These are phyloP conservation scores for Gracilaria vermiculophylla DNA, from an alignment of 23 red algal species.

Conservation along the genomic window DNA sequence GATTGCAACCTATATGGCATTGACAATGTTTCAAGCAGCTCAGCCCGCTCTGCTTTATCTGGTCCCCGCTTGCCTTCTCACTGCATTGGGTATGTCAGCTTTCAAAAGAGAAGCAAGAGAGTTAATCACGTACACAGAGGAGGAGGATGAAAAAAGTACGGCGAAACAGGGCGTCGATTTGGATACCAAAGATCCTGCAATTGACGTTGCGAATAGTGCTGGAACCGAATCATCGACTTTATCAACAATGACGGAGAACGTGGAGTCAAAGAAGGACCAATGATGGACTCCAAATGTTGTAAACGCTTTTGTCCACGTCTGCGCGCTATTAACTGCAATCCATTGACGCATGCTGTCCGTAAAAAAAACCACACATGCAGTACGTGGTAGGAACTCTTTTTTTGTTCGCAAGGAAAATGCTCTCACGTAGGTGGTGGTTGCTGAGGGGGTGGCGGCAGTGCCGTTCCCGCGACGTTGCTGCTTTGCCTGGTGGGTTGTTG, in stretches of 20 bases:
- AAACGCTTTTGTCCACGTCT: background rate
- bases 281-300: background rate
- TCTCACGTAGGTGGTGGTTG: background rate
- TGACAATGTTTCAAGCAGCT: slow-evolving; percentile 77
- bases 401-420: background rate
- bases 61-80: slow-evolving; percentile 70
- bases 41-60: slow-evolving; percentile 91
- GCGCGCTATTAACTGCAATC: background rate
- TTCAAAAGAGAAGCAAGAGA: slow-evolving; percentile 52
- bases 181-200: background rate
- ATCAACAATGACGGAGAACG: background rate
- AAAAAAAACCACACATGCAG: background rate
- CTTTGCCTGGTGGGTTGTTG: background rate
- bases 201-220: background rate
- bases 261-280: slow-evolving; percentile 36
- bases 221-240: slow-evolving; percentile 6
- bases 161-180: background rate
- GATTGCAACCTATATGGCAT: slow-evolving; percentile 58
- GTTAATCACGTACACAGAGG: slow-evolving; percentile 71
- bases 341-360: background rate
- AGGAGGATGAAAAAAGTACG: slow-evolving; percentile 25
- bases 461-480: background rate
- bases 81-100: slow-evolving; percentile 50
- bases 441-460: background rate
- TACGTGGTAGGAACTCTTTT: too few species aligned